Conservation (phyloP, 345 rosid genomes). For the Lagerstroemia speciosa region DNA sequence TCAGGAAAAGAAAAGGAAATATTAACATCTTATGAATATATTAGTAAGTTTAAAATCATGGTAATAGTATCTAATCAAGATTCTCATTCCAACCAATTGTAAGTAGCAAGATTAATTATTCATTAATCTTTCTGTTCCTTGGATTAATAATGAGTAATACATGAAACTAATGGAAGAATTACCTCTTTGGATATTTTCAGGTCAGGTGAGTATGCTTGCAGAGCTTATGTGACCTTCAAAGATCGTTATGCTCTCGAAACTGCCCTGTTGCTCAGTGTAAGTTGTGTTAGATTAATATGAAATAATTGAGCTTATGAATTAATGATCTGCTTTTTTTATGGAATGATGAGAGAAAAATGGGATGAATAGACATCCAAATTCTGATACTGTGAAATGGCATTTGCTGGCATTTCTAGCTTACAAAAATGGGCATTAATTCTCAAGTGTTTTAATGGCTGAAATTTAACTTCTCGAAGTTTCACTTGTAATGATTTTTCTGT, state of each 20-base stretch:
- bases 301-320: not conserved
- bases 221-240: conserved; percentile 75
- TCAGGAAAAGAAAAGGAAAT: not conserved
- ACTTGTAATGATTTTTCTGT: not conserved
- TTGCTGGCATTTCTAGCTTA: not conserved
- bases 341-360: not conserved
- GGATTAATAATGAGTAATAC: not conserved
- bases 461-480: not conserved
- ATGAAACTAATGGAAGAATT: not conserved
- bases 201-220: conserved; percentile 44
- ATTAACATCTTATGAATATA: not conserved
- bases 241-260: conserved; percentile 71
- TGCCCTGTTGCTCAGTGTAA: conserved; percentile 80
- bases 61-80: not conserved
- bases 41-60: not conserved
- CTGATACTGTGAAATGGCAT: not conserved
- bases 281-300: conserved; percentile 11
- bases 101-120: not conserved
- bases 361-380: not conserved
- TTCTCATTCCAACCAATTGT: not conserved
- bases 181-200: conserved; percentile 27
- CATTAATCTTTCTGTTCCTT: not conserved
- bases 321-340: not conserved
- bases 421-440: not conserved
- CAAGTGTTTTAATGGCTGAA: not conserved